These are phyloP conservation scores for Ephemerocybe angulata DNA, from an alignment of 768 basidiomycete species.

Conservation along the genomic window DNA sequence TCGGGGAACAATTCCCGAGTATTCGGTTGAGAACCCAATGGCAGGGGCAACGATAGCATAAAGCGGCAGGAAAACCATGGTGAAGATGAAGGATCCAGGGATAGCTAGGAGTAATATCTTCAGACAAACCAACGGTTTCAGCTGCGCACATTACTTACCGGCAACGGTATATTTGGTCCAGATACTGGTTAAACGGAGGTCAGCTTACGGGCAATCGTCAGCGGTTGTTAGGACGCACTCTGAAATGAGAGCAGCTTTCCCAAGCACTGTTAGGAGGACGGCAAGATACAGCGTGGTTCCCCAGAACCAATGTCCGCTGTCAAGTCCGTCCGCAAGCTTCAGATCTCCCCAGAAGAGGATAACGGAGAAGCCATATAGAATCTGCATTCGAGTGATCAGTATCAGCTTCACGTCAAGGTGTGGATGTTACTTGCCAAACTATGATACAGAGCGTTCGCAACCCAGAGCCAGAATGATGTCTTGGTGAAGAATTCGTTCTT, in stretches of 20 bases:
- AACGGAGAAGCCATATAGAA: slow-evolving; percentile 84
- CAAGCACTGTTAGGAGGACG: slow-evolving; percentile 90
- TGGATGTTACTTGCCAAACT: slow-evolving; percentile 57
- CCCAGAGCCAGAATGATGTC: slow-evolving; percentile 90
- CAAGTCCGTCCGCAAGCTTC: slow-evolving; percentile 72
- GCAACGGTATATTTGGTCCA: slow-evolving; percentile 99
- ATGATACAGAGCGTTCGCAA: slow-evolving; percentile 86
- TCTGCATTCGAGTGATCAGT: slow-evolving; percentile 37
- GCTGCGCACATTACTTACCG: slow-evolving; percentile 40
- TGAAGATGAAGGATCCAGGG: slow-evolving; percentile 93
- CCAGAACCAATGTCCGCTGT: slow-evolving; percentile 98
- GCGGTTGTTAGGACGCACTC: slow-evolving; percentile 60
- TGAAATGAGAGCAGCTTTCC: slow-evolving; percentile 94
- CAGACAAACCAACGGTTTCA: neutral
- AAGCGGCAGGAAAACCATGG: slow-evolving; percentile 92
- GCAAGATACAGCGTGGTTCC: slow-evolving; percentile 94
- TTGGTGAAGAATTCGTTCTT: slow-evolving; percentile 91
- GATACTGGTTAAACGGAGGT: slow-evolving; percentile 47
- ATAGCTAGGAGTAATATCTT: slow-evolving; percentile 55
- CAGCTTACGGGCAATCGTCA: neutral
- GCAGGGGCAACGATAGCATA: slow-evolving; percentile 86
- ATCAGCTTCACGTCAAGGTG: neutral
- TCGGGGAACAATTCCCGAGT: slow-evolving; percentile 82
- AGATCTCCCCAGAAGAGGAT: slow-evolving; percentile 93
- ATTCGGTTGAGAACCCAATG: slow-evolving; percentile 87